A percentile compares a stretch with the other conserved stretches of the same genome.
Evolutionary conservation across 2,329 filamentous ascomycete genomes (phyloP).

Genomic region (Coniochaeta hoffmannii): DNA sequence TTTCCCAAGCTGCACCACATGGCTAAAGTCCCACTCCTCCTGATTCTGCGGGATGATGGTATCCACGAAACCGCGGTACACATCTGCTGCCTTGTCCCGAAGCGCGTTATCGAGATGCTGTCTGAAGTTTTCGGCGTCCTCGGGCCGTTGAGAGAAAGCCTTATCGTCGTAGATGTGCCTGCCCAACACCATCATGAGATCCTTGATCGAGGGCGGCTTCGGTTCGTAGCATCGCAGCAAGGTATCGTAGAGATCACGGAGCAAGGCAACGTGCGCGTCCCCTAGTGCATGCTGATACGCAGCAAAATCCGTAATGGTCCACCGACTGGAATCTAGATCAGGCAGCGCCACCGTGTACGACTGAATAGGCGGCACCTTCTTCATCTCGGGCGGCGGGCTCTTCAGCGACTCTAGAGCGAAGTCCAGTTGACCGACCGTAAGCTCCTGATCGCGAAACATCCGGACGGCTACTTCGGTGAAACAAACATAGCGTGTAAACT

Average conservation of each 20-base stretch:
- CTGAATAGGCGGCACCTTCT: conserved; percentile 52
- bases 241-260: conserved; percentile 82
- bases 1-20: conserved; percentile 84
- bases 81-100: conserved; percentile 64
- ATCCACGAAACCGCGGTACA: conserved; percentile 73
- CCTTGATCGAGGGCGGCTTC: conserved; percentile 76
- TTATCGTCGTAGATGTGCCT: conserved; percentile 76
- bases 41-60: conserved; percentile 72
- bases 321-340: conserved; percentile 52
- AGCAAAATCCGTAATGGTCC: conserved; percentile 62
- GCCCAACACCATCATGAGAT: conserved; percentile 72
- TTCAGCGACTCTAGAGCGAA: conserved; percentile 78
- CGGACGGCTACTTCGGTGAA: conserved; percentile 79
- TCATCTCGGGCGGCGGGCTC: conserved; percentile 57
- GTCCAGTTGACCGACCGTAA: conserved; percentile 75
- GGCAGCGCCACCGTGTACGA: conserved; percentile 40
- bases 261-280: conserved; percentile 69
- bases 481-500: conserved; percentile 69
- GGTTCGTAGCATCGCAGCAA: conserved; percentile 81
- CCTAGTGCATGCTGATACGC: conserved; percentile 69
- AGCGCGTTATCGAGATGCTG: conserved; percentile 67
- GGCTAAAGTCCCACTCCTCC: conserved; percentile 81
- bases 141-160: conserved; percentile 61
- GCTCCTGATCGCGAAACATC: conserved; percentile 78
- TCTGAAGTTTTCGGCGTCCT: conserved; percentile 66